These are phyloP conservation scores for Coffea canephora DNA, from an alignment of 257 asterid genomes.

Conservation along the genomic window DNA sequence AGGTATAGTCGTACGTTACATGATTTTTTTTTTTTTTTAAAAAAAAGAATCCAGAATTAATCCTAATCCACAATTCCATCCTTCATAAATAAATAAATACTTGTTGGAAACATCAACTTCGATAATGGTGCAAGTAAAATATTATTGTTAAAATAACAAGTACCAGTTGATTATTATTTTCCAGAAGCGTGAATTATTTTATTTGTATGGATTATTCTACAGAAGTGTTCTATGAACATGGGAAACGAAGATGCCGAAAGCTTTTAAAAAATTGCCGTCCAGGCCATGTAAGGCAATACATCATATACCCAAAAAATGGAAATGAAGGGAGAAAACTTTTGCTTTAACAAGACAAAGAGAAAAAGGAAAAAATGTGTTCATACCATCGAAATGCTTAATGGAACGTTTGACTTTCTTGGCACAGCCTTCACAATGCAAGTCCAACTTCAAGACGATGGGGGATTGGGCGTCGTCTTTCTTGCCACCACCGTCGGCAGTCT, in stretches of 20 bases:
- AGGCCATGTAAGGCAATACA: neutral
- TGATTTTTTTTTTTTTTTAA: too few relatives aligned
- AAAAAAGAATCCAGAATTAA: neutral
- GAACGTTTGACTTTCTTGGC: slow-evolving; percentile 83
- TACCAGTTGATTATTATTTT: neutral
- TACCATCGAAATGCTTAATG: slow-evolving; percentile 56
- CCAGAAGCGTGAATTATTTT: neutral
- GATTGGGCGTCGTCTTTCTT: slow-evolving; percentile 37
- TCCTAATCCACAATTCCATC: neutral
- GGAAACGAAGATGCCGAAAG: too few relatives aligned
- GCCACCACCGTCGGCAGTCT: slow-evolving; percentile 23
- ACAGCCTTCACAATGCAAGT: slow-evolving; percentile 93
- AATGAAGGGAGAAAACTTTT: neutral
- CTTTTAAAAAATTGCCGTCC: neutral
- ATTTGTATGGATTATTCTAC: neutral
- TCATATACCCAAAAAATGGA: neutral
- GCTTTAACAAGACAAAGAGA: too few relatives aligned
- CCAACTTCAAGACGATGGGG: slow-evolving; percentile 61
- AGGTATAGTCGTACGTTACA: slow-evolving; percentile 11
- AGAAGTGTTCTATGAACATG: neutral
- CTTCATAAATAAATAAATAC: neutral
- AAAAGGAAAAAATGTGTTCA: too few relatives aligned
- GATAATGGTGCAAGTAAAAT: neutral
- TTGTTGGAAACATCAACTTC: neutral
- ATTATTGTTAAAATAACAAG: too few relatives aligned